Percentiles rank a stretch among this genome's conserved stretches.
Evolutionary conservation across 75 land plant genomes (phyloP).

Genomic region (Chamaecyparis obtusa): DNA sequence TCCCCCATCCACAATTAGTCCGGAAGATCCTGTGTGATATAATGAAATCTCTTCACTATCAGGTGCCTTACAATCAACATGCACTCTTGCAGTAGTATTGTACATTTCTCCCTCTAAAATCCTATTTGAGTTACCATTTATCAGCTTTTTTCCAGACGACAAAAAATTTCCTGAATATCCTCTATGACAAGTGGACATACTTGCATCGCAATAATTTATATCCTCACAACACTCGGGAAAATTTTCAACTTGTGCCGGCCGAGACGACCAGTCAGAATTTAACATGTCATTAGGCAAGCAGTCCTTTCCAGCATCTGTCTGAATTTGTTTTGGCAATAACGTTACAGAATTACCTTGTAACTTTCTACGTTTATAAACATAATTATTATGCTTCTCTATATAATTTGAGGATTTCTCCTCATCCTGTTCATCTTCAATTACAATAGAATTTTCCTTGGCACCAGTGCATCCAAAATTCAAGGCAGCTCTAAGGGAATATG

Average conservation of each 20-base stretch:
- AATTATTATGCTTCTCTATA: conserved; percentile 5
- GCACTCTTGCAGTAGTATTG: not conserved
- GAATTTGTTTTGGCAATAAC: conserved; percentile 2
- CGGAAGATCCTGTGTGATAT: conserved; percentile 8
- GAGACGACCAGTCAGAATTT: conserved; percentile 1
- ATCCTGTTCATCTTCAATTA: conserved; percentile 13
- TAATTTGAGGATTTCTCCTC: not conserved
- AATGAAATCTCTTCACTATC: conserved; percentile 8
- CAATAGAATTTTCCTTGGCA: conserved; percentile 4
- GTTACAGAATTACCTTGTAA: conserved; percentile 12
- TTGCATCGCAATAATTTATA: not conserved
- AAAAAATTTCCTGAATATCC: conserved; percentile 1
- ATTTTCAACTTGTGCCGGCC: not conserved
- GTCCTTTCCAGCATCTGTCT: not conserved
- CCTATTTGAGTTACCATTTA: not conserved
- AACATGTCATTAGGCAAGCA: not conserved
- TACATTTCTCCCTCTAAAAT: not conserved
- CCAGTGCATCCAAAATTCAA: not conserved
- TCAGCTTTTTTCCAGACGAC: not conserved
- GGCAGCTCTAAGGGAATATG: not conserved
- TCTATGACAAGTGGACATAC: not conserved
- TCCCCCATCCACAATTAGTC: not conserved
- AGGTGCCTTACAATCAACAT: conserved; percentile 7
- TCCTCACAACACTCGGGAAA: not conserved
- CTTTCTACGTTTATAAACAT: conserved; percentile 13